Percentiles rank a stretch among this genome's conserved stretches.
phyloP scores from a whole-genome alignment of 179 eudicot species.

The Spinacia oleracea region DNA sequence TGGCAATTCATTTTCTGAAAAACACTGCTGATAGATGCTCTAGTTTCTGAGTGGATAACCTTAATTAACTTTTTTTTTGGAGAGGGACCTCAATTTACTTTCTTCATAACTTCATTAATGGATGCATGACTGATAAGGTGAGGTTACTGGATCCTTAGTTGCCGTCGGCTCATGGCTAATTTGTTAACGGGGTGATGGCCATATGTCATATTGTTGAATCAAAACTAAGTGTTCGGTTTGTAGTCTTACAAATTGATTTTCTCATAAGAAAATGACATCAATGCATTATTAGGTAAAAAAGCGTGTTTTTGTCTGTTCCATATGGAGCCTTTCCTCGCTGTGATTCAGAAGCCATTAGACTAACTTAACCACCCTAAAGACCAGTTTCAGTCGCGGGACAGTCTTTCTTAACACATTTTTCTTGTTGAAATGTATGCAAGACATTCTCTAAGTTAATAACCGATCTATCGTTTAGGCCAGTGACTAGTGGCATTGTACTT shows the following conservation, averaged over 20 bases:
- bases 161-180: neutral
- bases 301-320: neutral
- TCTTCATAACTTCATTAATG: neutral
- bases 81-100: neutral
- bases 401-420: neutral
- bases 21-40: too few relatives aligned
- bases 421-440: neutral
- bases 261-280: neutral
- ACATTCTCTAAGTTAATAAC: neutral
- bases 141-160: neutral
- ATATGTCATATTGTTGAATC: neutral
- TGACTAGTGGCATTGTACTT: too few relatives aligned
- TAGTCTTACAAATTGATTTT: neutral
- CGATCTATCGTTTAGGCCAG: too few relatives aligned
- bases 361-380: neutral
- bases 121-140: too few relatives aligned
- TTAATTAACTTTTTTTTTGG: neutral
- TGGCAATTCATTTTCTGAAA: too few relatives aligned
- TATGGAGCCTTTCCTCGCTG: neutral
- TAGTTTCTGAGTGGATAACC: neutral
- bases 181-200: neutral
- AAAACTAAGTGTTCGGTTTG: too few relatives aligned
- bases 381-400: neutral
- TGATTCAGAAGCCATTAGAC: neutral
- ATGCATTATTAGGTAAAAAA: neutral